phyloP scores from a whole-genome alignment of 192 early-diverging fungal species.

The Gamsiella multidivaricata region DNA sequence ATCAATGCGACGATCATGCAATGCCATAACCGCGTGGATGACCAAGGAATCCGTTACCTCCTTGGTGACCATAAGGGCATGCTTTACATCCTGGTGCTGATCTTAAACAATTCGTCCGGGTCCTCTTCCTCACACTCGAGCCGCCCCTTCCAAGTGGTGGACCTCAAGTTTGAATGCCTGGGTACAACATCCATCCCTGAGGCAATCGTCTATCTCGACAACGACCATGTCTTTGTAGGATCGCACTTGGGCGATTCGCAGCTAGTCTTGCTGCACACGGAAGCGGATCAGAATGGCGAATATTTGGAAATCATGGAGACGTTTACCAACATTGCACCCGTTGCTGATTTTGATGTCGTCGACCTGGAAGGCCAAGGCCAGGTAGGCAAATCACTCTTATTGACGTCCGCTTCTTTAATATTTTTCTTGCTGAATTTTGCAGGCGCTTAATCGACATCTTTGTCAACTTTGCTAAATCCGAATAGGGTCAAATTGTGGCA shows the following conservation, averaged over 20 bases:
- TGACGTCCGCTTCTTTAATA: too few relatives aligned
- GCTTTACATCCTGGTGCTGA: constrained; percentile 68
- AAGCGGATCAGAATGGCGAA: constrained; percentile 57
- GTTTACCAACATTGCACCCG: constrained; percentile 83
- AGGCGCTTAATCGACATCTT: neutral
- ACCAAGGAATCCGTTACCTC: constrained; percentile 67
- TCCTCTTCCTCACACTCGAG: neutral
- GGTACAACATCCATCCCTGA: constrained; percentile 65
- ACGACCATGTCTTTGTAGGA: constrained; percentile 82
- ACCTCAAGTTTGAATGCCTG: constrained; percentile 58
- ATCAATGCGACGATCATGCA: constrained; percentile 64
- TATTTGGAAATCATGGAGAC: constrained; percentile 71
- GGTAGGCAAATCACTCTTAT: constrained; percentile 2
- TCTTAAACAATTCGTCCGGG: constrained; percentile 21
- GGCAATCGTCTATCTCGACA: constrained; percentile 74
- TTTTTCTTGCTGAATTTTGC: too few relatives aligned
- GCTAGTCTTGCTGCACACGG: constrained; percentile 69
- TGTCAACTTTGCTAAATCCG: neutral
- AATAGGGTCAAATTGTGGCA: constrained; percentile 81
- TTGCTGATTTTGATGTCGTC: constrained; percentile 87
- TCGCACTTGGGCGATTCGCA: constrained; percentile 89
- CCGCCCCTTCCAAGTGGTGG: constrained; percentile 18
- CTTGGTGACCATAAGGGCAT: constrained; percentile 75
- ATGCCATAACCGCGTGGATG: constrained; percentile 66
- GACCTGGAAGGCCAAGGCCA: constrained; percentile 78